Evolutionary conservation across 106 monocot genomes (phyloP).

Genomic region (Acorus gramineus): DNA sequence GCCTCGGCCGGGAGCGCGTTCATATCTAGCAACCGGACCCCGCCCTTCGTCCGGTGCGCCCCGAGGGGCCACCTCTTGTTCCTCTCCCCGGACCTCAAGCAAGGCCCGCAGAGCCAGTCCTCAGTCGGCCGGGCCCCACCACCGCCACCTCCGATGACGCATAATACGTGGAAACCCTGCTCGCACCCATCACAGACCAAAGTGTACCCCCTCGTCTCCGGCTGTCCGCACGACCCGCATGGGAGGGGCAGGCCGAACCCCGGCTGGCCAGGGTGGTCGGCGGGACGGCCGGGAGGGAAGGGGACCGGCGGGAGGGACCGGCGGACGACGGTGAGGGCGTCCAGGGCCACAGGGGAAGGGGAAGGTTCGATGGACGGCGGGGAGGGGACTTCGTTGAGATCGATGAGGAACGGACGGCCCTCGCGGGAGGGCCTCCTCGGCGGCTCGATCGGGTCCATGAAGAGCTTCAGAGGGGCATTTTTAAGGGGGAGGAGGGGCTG

Average conservation of each 20-base stretch:
- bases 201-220: constrained; percentile 48
- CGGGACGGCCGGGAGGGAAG: constrained; percentile 11
- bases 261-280: constrained; percentile 72
- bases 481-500: background rate
- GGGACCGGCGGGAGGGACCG: constrained; percentile 15
- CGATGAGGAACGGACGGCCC: constrained; percentile 35
- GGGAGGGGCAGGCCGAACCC: constrained; percentile 25
- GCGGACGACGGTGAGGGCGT: constrained; percentile 36
- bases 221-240: constrained; percentile 50
- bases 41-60: background rate
- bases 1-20: constrained; percentile 54
- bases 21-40: constrained; percentile 53
- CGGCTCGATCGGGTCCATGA: background rate
- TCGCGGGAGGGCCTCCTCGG: background rate
- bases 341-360: background rate
- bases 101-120: constrained; percentile 76
- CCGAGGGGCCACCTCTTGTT: constrained; percentile 70
- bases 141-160: constrained; percentile 19
- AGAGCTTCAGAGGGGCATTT: constrained; percentile 5
- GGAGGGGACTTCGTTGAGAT: constrained; percentile 36
- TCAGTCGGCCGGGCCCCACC: constrained; percentile 11
- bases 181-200: constrained; percentile 95
- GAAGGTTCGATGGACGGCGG: constrained; percentile 13
- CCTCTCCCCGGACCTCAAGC: constrained; percentile 28
- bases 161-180: constrained; percentile 80